Base-by-base conservation (phyloP, 2,329 filamentous ascomycete species). In the Colletotrichum chrysophilum region DNA sequence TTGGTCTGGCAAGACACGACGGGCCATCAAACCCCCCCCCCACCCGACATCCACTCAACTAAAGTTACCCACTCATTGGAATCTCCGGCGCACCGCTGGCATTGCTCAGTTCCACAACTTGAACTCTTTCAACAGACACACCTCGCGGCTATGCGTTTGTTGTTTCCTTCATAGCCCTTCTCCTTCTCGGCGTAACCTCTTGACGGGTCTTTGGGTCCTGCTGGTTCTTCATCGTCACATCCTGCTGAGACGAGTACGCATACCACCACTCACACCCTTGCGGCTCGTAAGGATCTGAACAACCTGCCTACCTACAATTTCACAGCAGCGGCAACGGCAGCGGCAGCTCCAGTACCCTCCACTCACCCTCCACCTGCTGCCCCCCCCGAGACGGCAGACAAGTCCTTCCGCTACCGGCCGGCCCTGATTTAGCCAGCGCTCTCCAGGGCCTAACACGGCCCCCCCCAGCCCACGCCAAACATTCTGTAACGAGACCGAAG, bases 401-500 rank as follows among this genome's bases (percentile, higher is more conserved):
- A 55, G 56, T 12, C 34, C 65, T 69, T 70, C 74, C 74, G 74
- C 65, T 62, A 74, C 70, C 74, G 70, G 74, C 73, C 64, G 32
- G 64, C 70, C 70, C 58, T 60, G 64, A 34, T 66, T 71, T 74
- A 62, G 34, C 55, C 60, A 38, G 55, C 34, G 68, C 62, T 52
- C 65, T 60, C 61, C 72, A 74, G 68, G 72, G 60, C 71, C 72
- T 75, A 66, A 74, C 67, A 74, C 71, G 71, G 34, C 71, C 71
- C 62, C 28, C 62, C 71, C 67, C 71, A 72, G 73, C 69, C 68
- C 62, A 75, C 69, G 73, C 70, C 74, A 76, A 69, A 69, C 71
- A 74, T 76, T 76, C 70, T 76, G 70, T 70, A 74, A 74, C 74
- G 74, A 76, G 66, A 74, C 71, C 74, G 65, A 74, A 70, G 71